Base-by-base conservation (phyloP, 371 early-diverging fungal species). In the Circinella minor region DNA sequence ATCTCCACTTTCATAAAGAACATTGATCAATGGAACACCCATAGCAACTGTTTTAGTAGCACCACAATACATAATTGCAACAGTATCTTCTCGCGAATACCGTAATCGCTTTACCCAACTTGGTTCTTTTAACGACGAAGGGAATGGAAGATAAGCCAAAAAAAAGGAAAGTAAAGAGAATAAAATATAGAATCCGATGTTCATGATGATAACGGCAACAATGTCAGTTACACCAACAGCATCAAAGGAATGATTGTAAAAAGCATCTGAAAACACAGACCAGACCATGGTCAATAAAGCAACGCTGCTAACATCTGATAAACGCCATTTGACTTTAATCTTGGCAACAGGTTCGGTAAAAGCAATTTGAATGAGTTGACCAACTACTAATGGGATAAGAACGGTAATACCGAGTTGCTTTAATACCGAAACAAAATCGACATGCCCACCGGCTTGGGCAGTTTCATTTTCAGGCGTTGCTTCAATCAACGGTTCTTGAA, bases 41-140 rank as follows among this genome's bases (percentile, higher is more conserved):
- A 92, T 81, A 3, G 91, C 89, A 6, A 92, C 87, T 0, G 92
- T 90, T 71, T 92, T 92, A 9, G 90, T 90, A 3, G 89, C 89
- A 18, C 86, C 91, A 68, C 89, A 89, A 75, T 73, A 80, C 73
- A 84, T 81, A 64, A 87, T 78, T 14, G 89, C 88, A 13, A 86
- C 79, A 15, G 86, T 79, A 65, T 82, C 86, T 13, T 67, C 73
- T n/a, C 81, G 74, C 11, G 81, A 77, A 47, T 84, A 86, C 17
- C 75, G 64, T 39, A 81, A 65, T 14, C 72, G 70, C 39, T 74
- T 67, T 3, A 80, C 60, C 77, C 77, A 77, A 37, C 60, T 49
- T 17, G 71, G 68, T 17, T 71, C 59, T 15, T 61, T 67, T 49
- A 70, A 20, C 6, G 70, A 64, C 15, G 71, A 51, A 18, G 80